Evolutionary conservation across 129 eudicot species (phyloP), one percentile per base, ranked within the genome.

Genomic region (Helichrysum umbraculigerum): DNA sequence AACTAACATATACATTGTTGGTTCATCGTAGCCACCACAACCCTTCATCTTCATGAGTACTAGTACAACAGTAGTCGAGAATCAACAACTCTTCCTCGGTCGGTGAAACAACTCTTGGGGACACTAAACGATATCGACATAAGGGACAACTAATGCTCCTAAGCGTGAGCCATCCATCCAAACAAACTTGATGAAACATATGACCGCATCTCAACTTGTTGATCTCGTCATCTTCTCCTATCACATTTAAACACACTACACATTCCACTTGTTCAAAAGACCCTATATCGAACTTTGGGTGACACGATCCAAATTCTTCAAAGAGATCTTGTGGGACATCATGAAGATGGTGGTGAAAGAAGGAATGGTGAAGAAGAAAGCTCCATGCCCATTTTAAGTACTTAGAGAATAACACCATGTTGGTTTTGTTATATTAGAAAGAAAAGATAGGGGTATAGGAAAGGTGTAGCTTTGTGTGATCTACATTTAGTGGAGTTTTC

Each of bases 111-210:
- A 73, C 37, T 59, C 22, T 41, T 42, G 15, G 51, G 4, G 51
- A 42, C 57, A 39, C 58, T 37, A 73, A 73, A 73, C 37, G 37
- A 57, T 57, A 59, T 54, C 84, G 71, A 61, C 91, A 83, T 10
- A 83, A 64, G 5, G 86, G 88, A 22, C 83, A 81, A 2, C 86
- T 84, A 11, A 21, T 10, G n/a, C 68, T 72, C 7, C 77, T 78
- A 4, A 22, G 33, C 2, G 70, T 74, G 16, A 76, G 34, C 85
- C 84, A 84, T 56, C 60, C 73, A 15, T 82, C 86, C 34, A 81
- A 77, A 44, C 87, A 86, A 9, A 30, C 78, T 8, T 59, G 59
- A 57, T 83, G 87, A 76, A 83, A 83, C 34, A 79, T 6, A 72
- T 83, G 87, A 10, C 58, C 78, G 47, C 87, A 83, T 51, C 78